These are phyloP conservation scores for Bipolaris bicolor DNA, from an alignment of 2,329 filamentous ascomycete species.

Conservation along the genomic window DNA sequence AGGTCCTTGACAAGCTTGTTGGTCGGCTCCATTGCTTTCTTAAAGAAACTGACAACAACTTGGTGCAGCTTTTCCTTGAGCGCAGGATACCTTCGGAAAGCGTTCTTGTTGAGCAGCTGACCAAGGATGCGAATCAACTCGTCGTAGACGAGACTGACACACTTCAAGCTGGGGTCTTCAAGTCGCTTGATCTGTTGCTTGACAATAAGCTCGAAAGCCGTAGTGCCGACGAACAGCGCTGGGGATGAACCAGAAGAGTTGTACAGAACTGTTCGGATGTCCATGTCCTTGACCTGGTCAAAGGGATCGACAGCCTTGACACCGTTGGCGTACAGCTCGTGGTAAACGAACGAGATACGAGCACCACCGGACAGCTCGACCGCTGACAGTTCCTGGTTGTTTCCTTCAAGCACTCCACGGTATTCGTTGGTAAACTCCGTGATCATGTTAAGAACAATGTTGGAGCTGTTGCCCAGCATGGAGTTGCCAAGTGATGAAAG, in stretches of 20 bases:
- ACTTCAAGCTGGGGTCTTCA: slow-evolving; percentile 96
- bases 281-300: slow-evolving; percentile 94
- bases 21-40: slow-evolving; percentile 96
- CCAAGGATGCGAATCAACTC: slow-evolving; percentile 94
- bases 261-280: slow-evolving; percentile 95
- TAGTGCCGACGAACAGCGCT: slow-evolving; percentile 94
- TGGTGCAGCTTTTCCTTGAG: slow-evolving; percentile 96
- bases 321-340: slow-evolving; percentile 96
- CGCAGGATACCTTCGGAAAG: slow-evolving; percentile 91
- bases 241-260: slow-evolving; percentile 99
- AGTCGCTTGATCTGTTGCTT: slow-evolving; percentile 98
- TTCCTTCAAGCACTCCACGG: slow-evolving; percentile 92
- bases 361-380: slow-evolving; percentile 94
- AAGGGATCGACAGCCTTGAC: slow-evolving; percentile 98
- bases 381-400: slow-evolving; percentile 94
- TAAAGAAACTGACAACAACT: slow-evolving; percentile 94
- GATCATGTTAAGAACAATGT: slow-evolving; percentile 98
- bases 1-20: slow-evolving; percentile 96
- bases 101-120: slow-evolving; percentile 83
- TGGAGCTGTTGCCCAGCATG: slow-evolving; percentile 92
- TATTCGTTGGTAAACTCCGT: slow-evolving; percentile 99
- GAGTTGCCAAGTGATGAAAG: slow-evolving; percentile 86
- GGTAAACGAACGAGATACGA: slow-evolving; percentile 98
- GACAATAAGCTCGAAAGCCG: slow-evolving; percentile 97
- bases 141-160: slow-evolving; percentile 95